phyloP scores from a whole-genome alignment of 1,139 yeast genomes.

The Taphrina wiesneri region DNA sequence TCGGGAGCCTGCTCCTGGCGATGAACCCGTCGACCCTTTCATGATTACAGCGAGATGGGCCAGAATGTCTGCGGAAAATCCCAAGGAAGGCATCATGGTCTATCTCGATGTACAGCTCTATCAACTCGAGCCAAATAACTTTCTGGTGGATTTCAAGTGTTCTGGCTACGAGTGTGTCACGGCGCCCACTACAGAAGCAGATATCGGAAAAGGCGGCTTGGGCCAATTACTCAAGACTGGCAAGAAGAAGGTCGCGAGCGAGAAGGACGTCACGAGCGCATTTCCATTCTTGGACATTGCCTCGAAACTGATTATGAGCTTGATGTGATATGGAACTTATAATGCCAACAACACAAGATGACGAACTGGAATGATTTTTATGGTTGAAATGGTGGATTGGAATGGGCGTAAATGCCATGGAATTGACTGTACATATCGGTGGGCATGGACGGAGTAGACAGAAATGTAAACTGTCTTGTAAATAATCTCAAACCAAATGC shows the following conservation, averaged over 20 bases:
- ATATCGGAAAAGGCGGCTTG: constrained; percentile 18
- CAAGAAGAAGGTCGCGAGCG: constrained; percentile 34
- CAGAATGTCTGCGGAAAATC: constrained; percentile 55
- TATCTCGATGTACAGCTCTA: constrained; percentile 96
- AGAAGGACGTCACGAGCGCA: constrained; percentile 36
- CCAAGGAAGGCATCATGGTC: constrained; percentile 53
- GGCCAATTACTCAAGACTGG: constrained; percentile 19
- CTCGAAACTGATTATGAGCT: constrained; percentile 31
- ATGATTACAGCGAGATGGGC: constrained; percentile 96
- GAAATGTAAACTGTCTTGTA: too few relatives aligned
- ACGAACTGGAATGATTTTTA: too few relatives aligned
- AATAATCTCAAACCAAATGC: too few relatives aligned
- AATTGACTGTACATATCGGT: too few relatives aligned
- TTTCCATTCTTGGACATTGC: constrained; percentile 37
- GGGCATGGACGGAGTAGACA: too few relatives aligned
- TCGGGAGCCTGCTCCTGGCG: constrained; percentile 20
- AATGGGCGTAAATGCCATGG: too few relatives aligned
- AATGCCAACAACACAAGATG: too few relatives aligned
- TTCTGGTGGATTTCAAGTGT: constrained; percentile 93
- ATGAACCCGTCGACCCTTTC: constrained; percentile 81
- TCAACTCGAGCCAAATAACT: constrained; percentile 93
- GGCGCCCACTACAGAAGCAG: constrained; percentile 3
- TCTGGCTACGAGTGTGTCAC: constrained; percentile 60
- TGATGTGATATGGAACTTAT: constrained; percentile 25
- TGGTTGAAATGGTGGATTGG: too few relatives aligned